Percentiles rank a stretch among this genome's conserved stretches.
Conservation (phyloP, 1,284 basidiomycete species). For the Lignosus rhinocerotis region DNA sequence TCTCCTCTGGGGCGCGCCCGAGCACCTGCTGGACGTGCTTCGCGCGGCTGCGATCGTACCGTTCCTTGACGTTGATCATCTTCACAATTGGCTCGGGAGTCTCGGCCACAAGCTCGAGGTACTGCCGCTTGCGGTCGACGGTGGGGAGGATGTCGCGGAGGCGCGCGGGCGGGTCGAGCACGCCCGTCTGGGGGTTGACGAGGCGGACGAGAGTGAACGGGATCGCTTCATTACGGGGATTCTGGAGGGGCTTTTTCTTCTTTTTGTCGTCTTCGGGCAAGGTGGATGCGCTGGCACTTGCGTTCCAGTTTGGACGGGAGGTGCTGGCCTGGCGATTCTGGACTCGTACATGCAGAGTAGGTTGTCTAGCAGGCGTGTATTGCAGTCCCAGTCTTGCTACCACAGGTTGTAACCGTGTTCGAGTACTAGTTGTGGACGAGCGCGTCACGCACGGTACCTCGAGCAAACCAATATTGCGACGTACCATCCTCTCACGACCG, state of each 20-base stretch:
- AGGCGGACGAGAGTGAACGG: conserved; percentile 43
- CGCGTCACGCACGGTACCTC: background rate
- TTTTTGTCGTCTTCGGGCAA: background rate
- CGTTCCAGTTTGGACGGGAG: background rate
- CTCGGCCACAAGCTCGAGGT: conserved; percentile 52
- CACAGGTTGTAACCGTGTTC: background rate
- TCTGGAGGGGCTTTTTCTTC: conserved; percentile 6
- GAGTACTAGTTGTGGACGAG: background rate
- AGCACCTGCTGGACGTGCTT: conserved; percentile 34
- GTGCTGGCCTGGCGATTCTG: background rate
- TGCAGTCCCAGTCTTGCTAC: background rate
- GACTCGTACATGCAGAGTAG: background rate
- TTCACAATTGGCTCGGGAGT: conserved; percentile 54
- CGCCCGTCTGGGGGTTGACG: conserved; percentile 48
- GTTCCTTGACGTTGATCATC: conserved; percentile 43
- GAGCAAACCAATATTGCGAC: background rate
- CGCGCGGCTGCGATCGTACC: conserved; percentile 36
- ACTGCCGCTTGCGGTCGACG: conserved; percentile 41
- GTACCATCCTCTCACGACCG: background rate
- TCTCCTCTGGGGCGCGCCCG: conserved; percentile 44
- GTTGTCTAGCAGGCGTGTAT: background rate
- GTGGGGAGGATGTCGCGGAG: conserved; percentile 42
- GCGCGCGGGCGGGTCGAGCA: conserved; percentile 37
- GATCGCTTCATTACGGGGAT: conserved; percentile 30
- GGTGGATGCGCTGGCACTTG: background rate